Conservation (phyloP, 768 basidiomycete species). For the Tylopilus subfusipes region DNA sequence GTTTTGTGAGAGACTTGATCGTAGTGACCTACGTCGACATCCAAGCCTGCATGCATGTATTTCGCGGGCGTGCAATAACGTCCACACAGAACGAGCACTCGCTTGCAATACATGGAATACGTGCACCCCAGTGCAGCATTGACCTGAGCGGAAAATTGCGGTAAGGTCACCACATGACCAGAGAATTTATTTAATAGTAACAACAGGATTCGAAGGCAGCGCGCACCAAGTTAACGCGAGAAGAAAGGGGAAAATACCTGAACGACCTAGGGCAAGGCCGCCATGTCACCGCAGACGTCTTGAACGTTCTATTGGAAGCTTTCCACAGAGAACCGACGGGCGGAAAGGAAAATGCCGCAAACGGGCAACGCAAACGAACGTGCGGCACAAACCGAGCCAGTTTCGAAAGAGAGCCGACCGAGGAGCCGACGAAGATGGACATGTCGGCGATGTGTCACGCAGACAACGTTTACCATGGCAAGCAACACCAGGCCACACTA, state of each 20-base stretch:
- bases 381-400: constrained; percentile 8
- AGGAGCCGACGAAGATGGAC: neutral
- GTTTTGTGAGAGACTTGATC: neutral
- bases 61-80: neutral
- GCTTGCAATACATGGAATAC: neutral
- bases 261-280: neutral
- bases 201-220: neutral
- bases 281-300: constrained; percentile 3
- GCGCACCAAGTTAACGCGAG: neutral
- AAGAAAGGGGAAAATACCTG: neutral
- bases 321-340: constrained; percentile 13
- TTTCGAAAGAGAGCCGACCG: neutral
- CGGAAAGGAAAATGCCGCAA: constrained; percentile 12
- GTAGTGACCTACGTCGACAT: neutral
- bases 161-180: constrained; percentile 4
- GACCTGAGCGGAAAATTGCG: constrained; percentile 3
- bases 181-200: neutral
- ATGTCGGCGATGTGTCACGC: neutral
- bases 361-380: neutral
- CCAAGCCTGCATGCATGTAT: neutral
- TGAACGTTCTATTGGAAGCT: constrained; percentile 24
- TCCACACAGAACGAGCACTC: neutral
- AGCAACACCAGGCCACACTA: neutral
- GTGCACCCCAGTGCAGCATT: neutral
- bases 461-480: neutral